Conservation (phyloP, 2,329 filamentous ascomycete genomes). For the Colletotrichum neosansevieriae region DNA sequence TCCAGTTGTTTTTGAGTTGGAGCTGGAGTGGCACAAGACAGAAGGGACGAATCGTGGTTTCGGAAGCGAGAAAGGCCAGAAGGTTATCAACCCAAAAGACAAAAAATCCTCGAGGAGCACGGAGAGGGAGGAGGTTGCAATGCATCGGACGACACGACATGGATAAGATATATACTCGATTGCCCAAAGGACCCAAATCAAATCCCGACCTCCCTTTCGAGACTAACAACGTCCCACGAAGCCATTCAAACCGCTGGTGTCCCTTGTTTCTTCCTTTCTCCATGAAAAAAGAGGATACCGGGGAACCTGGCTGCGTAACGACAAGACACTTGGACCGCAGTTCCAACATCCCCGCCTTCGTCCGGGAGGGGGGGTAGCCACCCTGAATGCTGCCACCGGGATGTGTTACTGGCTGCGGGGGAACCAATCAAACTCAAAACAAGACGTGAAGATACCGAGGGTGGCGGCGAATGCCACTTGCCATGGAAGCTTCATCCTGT, state of each 20-base stretch:
- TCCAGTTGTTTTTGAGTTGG: constrained; percentile 11
- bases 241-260: constrained; percentile 23
- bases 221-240: constrained; percentile 20
- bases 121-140: constrained; percentile 3
- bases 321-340: constrained; percentile 12
- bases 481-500: constrained; percentile 9
- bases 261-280: constrained; percentile 29
- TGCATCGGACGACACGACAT: constrained; percentile 28
- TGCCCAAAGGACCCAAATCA: background rate
- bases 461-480: constrained; percentile 24
- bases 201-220: constrained; percentile 18
- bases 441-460: constrained; percentile 36
- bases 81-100: constrained; percentile 16
- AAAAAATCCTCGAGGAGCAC: background rate
- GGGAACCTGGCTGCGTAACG: background rate
- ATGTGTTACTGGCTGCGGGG: constrained; percentile 27
- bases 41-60: constrained; percentile 12
- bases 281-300: constrained; percentile 27
- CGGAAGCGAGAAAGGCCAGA: constrained; percentile 11
- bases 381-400: constrained; percentile 20
- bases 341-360: constrained; percentile 18
- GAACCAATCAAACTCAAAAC: constrained; percentile 33
- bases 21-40: background rate
- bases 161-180: constrained; percentile 14
- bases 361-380: constrained; percentile 21